Base-by-base conservation (phyloP, 129 eudicot species). In the Ambrosia trifida region DNA sequence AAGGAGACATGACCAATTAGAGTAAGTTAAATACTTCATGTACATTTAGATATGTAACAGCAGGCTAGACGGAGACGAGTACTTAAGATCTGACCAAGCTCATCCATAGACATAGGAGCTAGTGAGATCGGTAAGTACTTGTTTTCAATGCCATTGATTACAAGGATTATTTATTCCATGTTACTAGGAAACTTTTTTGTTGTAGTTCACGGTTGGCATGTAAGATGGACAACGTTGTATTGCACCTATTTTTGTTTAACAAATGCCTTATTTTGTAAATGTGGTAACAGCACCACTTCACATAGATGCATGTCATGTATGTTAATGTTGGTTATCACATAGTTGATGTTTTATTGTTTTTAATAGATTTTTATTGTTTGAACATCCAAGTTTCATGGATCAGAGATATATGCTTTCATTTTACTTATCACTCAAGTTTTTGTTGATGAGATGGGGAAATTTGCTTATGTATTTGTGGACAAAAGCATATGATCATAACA, bases 81-180 rank as follows among this genome's bases (percentile, higher is more conserved):
- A 87, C 93, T 87, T 73, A 38, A 84, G 86, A 79, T 87, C 93
- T 84, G 79, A 81, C 78, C 78, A 72, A 71, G 80, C 79, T 16
- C 57, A 24, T 28, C 47, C 64, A 59, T 65, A 76, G 80, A 72
- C 44, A 63, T 62, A 69, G 84, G 80, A 78, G 64, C 74, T 70
- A 68, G 85, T 87, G 81, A 86, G 86, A 86, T 83, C 88, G 75
- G 43, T 63, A 81, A 83, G 91, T 86, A 86, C 91, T 86, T 57
- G 82, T 44, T 44, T 57, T 71, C 63, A 63, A 63, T 61, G 83
- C 86, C 64, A 75, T 69, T 62, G 40, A 38, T 70, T 70, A 64
- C 54, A 52, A 70, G 68, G 3, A 30, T 70, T 58, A 35, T 6
- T 13, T 45, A 43, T 54, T 30, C 28, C 17, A 66, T 66, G 20